Evolutionary conservation across 768 basidiomycete species (phyloP).

Genomic region (Fibroporia radiculosa): DNA sequence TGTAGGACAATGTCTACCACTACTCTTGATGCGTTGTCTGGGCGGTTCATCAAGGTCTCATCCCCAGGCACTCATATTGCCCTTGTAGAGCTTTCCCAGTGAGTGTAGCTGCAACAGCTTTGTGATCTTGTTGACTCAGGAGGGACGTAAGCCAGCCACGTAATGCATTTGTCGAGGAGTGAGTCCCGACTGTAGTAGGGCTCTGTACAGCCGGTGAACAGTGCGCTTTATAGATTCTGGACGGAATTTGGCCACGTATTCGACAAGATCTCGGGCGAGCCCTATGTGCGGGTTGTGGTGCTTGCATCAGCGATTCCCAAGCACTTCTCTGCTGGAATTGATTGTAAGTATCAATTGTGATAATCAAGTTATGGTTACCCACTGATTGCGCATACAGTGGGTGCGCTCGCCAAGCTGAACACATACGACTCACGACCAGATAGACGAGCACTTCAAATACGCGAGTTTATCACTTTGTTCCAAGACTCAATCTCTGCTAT

Average conservation of each 20-base stretch:
- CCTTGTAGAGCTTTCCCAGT: conserved; percentile 33
- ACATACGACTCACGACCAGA: conserved; percentile 37
- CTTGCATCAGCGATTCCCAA: conserved; percentile 65
- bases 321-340: conserved; percentile 78
- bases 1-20: neutral
- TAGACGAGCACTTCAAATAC: conserved; percentile 40
- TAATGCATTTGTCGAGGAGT: conserved; percentile 50
- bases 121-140: no score
- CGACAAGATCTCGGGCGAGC: conserved; percentile 39
- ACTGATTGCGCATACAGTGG: conserved; percentile 20
- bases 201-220: neutral
- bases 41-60: conserved; percentile 27
- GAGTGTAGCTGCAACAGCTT: conserved; percentile 1
- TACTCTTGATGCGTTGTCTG: conserved; percentile 7
- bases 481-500: conserved; percentile 67
- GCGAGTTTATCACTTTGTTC: conserved; percentile 46
- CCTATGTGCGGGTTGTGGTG: conserved; percentile 64
- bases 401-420: conserved; percentile 9
- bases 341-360: conserved; percentile 38
- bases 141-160: conserved; percentile 41
- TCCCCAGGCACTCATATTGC: conserved; percentile 30
- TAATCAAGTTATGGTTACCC: neutral
- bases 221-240: conserved; percentile 52
- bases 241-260: conserved; percentile 57
- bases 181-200: conserved; percentile 1